Conservation (phyloP, 345 rosid species). For the Litchi chinensis region DNA sequence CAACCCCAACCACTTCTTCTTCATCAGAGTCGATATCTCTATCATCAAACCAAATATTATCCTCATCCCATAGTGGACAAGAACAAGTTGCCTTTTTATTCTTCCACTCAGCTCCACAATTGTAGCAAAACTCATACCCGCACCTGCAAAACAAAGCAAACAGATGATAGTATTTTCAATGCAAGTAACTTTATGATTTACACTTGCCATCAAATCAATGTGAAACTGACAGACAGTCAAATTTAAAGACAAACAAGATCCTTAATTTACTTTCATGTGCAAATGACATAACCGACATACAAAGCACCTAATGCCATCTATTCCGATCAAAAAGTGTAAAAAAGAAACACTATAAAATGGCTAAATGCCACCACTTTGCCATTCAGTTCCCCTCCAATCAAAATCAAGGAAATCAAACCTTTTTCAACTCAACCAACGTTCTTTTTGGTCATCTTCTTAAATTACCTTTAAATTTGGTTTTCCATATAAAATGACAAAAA, state of each 20-base stretch:
- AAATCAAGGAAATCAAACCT: background rate
- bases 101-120: conserved; percentile 65
- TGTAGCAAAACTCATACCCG: conserved; percentile 70
- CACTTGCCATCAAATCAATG: background rate
- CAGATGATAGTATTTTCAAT: background rate
- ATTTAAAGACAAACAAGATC: background rate
- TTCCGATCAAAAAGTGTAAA: background rate
- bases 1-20: conserved; percentile 6
- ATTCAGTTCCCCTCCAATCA: background rate
- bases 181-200: background rate
- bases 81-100: conserved; percentile 54
- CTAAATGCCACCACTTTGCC: background rate
- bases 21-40: conserved; percentile 17
- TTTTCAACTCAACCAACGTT: background rate
- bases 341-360: background rate
- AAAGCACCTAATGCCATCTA: background rate
- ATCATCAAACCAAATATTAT: conserved; percentile 27
- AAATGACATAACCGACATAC: background rate
- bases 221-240: background rate
- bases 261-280: background rate
- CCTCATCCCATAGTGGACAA: conserved; percentile 65
- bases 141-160: conserved; percentile 39
- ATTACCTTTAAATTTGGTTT: background rate
- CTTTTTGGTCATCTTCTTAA: background rate
- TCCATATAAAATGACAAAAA: background rate